phyloP scores from a whole-genome alignment of 768 basidiomycete genomes.

The Suillus sp. region DNA sequence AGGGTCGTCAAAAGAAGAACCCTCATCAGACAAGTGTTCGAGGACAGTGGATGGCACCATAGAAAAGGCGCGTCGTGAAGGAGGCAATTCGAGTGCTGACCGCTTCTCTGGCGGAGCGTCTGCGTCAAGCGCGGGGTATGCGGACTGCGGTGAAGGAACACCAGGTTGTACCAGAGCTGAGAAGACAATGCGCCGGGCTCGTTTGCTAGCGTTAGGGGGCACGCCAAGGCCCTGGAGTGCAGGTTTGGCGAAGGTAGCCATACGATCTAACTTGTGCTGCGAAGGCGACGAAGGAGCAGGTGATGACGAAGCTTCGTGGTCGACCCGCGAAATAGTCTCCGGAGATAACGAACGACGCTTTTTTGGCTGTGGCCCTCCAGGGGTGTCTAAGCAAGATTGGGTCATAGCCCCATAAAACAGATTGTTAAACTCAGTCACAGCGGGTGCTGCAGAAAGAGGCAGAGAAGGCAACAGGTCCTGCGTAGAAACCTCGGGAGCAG shows the following conservation, averaged over 20 bases:
- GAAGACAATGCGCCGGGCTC: slow-evolving; percentile 64
- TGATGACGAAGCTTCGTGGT: slow-evolving; percentile 47
- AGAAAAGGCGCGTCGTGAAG: slow-evolving; percentile 73
- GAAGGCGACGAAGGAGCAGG: slow-evolving; percentile 52
- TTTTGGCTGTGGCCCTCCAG: slow-evolving; percentile 43
- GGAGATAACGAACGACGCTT: slow-evolving; percentile 66
- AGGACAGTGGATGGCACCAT: slow-evolving; percentile 47
- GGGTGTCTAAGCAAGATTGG: slow-evolving; percentile 47
- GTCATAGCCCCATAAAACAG: slow-evolving; percentile 64
- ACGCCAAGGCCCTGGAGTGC: slow-evolving; percentile 56
- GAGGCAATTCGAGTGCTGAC: slow-evolving; percentile 31
- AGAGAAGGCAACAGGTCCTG: slow-evolving; percentile 36
- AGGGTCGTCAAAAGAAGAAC: slow-evolving; percentile 53
- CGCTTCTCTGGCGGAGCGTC: slow-evolving; percentile 27
- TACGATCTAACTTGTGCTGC: slow-evolving; percentile 49
- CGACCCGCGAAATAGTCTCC: slow-evolving; percentile 41
- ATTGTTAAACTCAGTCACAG: slow-evolving; percentile 54
- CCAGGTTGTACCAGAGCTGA: slow-evolving; percentile 61
- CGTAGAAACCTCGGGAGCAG: slow-evolving; percentile 42
- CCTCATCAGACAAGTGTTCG: slow-evolving; percentile 54
- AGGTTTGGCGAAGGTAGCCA: slow-evolving; percentile 48
- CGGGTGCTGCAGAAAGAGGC: slow-evolving; percentile 53
- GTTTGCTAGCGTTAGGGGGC: slow-evolving; percentile 57
- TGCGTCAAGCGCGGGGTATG: slow-evolving; percentile 43
- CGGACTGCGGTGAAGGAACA: slow-evolving; percentile 42